phyloP scores from a whole-genome alignment of 2,329 filamentous ascomycete genomes.

The Arthrobotrys sphaeroides region DNA sequence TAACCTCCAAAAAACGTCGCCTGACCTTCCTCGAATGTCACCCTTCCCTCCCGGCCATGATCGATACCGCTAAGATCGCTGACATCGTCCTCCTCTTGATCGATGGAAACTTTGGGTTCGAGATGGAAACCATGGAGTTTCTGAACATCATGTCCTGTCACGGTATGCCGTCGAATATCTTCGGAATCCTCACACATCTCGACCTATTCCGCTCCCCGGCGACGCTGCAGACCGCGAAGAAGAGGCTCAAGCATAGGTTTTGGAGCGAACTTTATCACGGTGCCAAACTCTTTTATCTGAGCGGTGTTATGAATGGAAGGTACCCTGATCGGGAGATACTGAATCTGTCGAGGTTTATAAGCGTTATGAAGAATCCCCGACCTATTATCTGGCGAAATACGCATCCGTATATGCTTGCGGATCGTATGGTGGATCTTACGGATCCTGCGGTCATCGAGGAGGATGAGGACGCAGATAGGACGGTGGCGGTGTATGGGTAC shows the following conservation, averaged over 20 bases:
- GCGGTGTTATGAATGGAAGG: constrained; percentile 92
- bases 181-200: constrained; percentile 94
- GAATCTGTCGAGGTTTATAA: constrained; percentile 92
- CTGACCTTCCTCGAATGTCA: constrained; percentile 97
- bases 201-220: constrained; percentile 96
- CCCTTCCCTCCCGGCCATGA: constrained; percentile 95
- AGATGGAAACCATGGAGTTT: constrained; percentile 99
- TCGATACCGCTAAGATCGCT: constrained; percentile 95
- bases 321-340: constrained; percentile 97
- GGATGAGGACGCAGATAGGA: constrained; percentile 87
- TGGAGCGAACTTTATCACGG: constrained; percentile 98
- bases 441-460: constrained; percentile 91
- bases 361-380: constrained; percentile 98
- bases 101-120: constrained; percentile 97
- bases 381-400: constrained; percentile 97
- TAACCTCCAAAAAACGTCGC: constrained; percentile 93
- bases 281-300: constrained; percentile 95
- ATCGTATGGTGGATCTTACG: constrained; percentile 94
- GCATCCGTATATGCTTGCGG: constrained; percentile 91
- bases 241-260: constrained; percentile 90
- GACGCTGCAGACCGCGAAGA: constrained; percentile 90
- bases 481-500: constrained; percentile 91
- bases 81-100: constrained; percentile 98
- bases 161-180: constrained; percentile 98
- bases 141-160: constrained; percentile 91